Conservation (phyloP, 2,329 filamentous ascomycete species). For the Paraphaeosphaeria minitans region DNA sequence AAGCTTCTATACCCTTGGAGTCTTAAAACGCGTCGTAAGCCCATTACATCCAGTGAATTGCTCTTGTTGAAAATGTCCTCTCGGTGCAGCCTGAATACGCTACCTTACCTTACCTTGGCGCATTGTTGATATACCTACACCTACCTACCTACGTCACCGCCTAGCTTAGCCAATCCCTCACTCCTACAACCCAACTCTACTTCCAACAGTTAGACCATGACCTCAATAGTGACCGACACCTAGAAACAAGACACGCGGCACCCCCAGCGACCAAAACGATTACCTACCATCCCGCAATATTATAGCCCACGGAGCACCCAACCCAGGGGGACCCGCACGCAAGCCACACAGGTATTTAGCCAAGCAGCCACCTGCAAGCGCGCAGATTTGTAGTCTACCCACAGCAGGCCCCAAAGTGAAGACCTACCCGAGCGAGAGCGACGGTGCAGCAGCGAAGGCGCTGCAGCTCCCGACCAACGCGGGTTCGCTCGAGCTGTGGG, state of each 20-base stretch:
- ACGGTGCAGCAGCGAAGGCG: slow-evolving; percentile 16
- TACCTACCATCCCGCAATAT: slow-evolving; percentile 18
- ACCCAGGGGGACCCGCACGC: slow-evolving; percentile 13
- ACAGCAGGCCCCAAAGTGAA: slow-evolving; percentile 1
- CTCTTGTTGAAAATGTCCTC: too few relatives aligned
- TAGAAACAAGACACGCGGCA: too few relatives aligned
- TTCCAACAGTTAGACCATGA: too few relatives aligned
- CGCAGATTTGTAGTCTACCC: slow-evolving; percentile 20
- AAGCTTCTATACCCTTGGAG: slow-evolving; percentile 37
- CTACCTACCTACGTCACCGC: too few relatives aligned
- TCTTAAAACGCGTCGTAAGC: slow-evolving; percentile 41
- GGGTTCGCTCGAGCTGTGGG: slow-evolving; percentile 16
- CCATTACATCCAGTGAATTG: slow-evolving; percentile 20
- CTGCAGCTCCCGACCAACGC: slow-evolving; percentile 11
- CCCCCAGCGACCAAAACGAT: slow-evolving; percentile 15
- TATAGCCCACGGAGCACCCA: slow-evolving; percentile 10
- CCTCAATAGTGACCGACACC: too few relatives aligned
- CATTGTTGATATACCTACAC: too few relatives aligned
- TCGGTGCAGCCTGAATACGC: too few relatives aligned
- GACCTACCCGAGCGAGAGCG: slow-evolving; percentile 17
- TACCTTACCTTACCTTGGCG: too few relatives aligned
- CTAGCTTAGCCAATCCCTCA: too few relatives aligned
- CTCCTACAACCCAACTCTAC: too few relatives aligned
- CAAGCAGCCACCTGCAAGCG: slow-evolving; percentile 8
- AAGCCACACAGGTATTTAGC: slow-evolving; percentile 15